These are phyloP conservation scores for Tricholoma furcatifolium DNA, from an alignment of 768 basidiomycete genomes.

Conservation along the genomic window DNA sequence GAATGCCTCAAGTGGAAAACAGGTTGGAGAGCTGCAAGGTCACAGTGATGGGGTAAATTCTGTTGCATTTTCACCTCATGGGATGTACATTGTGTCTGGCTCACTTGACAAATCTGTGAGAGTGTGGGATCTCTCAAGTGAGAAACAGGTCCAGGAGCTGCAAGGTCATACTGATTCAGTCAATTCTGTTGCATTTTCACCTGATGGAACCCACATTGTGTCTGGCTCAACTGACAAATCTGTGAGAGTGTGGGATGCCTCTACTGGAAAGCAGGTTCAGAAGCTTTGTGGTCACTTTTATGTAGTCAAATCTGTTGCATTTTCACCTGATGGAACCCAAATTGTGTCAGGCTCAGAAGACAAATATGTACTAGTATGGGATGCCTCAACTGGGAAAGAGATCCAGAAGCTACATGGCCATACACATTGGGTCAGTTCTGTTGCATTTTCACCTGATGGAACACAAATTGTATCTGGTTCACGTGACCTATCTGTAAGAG, in stretches of 20 bases:
- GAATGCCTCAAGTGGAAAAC: too few species aligned
- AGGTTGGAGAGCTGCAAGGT: too few species aligned
- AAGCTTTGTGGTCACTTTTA: too few species aligned
- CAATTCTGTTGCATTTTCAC: too few species aligned
- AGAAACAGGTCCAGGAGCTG: too few species aligned
- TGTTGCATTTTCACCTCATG: conserved; percentile 9
- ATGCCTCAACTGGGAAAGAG: too few species aligned
- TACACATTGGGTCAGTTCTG: background rate
- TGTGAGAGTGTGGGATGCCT: too few species aligned
- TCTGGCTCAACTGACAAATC: too few species aligned
- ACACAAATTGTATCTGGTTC: conserved; percentile 6
- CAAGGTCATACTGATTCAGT: too few species aligned
- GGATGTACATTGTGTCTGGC: conserved; percentile 3
- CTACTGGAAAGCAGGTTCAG: too few species aligned
- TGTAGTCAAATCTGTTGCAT: background rate
- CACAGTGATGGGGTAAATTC: background rate
- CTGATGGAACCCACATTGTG: too few species aligned
- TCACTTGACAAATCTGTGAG: conserved; percentile 5
- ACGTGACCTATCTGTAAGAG: conserved; percentile 3
- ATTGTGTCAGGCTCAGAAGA: conserved; percentile 7
- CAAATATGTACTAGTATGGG: background rate
- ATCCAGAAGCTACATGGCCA: too few species aligned
- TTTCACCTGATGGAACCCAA: conserved; percentile 4
- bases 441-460: conserved; percentile 8
- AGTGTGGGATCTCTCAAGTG: background rate